Conservation (phyloP, 257 asterid species). For the Scutellaria galericulata region DNA sequence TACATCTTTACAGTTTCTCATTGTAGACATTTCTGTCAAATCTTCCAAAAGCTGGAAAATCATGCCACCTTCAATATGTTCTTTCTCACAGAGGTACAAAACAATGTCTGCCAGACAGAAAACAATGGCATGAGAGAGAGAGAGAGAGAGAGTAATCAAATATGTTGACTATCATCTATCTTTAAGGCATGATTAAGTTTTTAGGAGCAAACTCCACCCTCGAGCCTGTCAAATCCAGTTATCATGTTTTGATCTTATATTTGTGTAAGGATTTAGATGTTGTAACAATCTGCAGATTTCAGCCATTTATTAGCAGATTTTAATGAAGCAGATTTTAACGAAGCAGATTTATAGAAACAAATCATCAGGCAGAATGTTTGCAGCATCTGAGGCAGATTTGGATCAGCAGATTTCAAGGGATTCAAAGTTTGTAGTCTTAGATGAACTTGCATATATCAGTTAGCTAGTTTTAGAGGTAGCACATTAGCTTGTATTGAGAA, state of each 20-base stretch:
- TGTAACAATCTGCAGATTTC: too few species aligned
- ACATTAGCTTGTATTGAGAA: too few species aligned
- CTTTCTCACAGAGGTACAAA: constrained; percentile 94
- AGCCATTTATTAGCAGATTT: too few species aligned
- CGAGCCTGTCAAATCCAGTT: constrained; percentile 23
- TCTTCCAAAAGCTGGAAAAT: constrained; percentile 97
- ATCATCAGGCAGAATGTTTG: too few species aligned
- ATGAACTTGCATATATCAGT: too few species aligned
- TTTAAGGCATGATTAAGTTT: constrained; percentile 16
- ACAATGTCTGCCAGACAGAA: constrained; percentile 69
- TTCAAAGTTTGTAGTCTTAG: too few species aligned
- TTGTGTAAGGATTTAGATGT: not conserved
- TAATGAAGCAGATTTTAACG: too few species aligned
- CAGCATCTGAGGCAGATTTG: too few species aligned
- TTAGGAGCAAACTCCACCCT: constrained; percentile 18
- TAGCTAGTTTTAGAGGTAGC: too few species aligned
- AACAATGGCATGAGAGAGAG: constrained; percentile 34
- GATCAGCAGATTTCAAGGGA: too few species aligned
- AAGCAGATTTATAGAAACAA: too few species aligned
- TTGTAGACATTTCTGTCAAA: constrained; percentile 98
- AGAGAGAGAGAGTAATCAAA: not conserved
- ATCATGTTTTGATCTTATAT: constrained; percentile 17
- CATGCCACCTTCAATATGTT: constrained; percentile 97
- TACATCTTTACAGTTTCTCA: constrained; percentile 94
- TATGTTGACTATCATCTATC: constrained; percentile 2